phyloP scores from a whole-genome alignment of 805 yeast species.

The Spencermartinsiella europaea region DNA sequence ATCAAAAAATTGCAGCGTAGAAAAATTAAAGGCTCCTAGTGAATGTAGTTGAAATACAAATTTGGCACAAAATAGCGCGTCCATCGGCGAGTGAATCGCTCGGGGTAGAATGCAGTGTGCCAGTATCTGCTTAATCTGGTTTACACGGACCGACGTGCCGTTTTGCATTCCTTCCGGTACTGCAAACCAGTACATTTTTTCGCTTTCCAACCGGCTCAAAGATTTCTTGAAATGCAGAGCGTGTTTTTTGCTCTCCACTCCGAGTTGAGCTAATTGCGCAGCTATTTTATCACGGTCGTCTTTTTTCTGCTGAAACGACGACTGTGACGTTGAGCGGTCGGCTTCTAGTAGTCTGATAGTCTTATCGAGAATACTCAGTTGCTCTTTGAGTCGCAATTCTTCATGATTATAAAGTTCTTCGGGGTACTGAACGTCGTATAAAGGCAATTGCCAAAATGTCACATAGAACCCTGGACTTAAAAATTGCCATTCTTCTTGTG shows the following conservation, averaged over 20 bases:
- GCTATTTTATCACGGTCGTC: constrained; percentile 9
- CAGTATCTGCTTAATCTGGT: constrained; percentile 38
- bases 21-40: constrained; percentile 35
- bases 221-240: constrained; percentile 34
- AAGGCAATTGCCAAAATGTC: constrained; percentile 67
- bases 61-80: constrained; percentile 64
- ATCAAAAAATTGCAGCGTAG: constrained; percentile 39
- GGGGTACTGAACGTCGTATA: constrained; percentile 64
- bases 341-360: constrained; percentile 2
- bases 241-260: constrained; percentile 43
- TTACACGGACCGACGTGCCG: constrained; percentile 11
- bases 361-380: constrained; percentile 43
- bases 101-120: constrained; percentile 72
- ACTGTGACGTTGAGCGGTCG: background rate
- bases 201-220: constrained; percentile 28
- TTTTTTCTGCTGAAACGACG: background rate
- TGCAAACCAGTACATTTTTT: constrained; percentile 28
- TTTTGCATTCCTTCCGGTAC: constrained; percentile 1
- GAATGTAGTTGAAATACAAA: constrained; percentile 53
- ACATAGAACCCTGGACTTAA: constrained; percentile 41
- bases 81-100: constrained; percentile 70
- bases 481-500: constrained; percentile 26
- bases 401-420: constrained; percentile 47
- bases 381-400: constrained; percentile 36
- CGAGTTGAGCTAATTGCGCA: constrained; percentile 9